phyloP scores from a whole-genome alignment of 208 protist species.

The Crithidia bombi region DNA sequence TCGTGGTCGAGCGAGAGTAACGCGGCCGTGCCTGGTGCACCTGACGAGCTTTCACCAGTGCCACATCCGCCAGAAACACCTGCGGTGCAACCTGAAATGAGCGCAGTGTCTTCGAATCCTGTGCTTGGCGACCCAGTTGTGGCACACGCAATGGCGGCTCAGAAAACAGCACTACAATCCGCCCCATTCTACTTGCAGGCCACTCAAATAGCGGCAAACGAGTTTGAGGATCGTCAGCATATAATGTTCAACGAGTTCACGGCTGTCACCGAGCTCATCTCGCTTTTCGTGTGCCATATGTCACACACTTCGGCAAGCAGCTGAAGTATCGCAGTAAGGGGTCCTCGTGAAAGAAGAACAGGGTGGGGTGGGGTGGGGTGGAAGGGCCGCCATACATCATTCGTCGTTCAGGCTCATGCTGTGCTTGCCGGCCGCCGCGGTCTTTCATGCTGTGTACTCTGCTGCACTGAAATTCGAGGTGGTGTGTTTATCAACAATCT shows the following conservation, averaged over 20 bases:
- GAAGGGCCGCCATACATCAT: too few relatives aligned
- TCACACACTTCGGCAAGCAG: constrained; percentile 7
- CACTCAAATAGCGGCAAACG: constrained; percentile 18
- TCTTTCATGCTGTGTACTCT: too few relatives aligned
- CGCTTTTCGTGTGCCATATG: constrained; percentile 29
- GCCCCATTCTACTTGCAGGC: constrained; percentile 23
- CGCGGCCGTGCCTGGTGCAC: background rate
- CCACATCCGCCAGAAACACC: background rate
- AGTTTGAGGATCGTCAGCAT: constrained; percentile 30
- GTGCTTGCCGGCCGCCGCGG: too few relatives aligned
- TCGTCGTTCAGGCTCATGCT: too few relatives aligned
- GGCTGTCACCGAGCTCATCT: constrained; percentile 27
- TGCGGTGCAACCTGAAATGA: background rate
- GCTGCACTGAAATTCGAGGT: too few relatives aligned
- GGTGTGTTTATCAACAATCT: too few relatives aligned
- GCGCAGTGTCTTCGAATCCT: background rate
- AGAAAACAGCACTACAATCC: background rate
- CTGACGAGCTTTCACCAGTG: background rate
- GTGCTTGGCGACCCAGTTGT: background rate
- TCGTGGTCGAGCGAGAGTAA: constrained; percentile 53
- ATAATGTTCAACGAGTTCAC: constrained; percentile 33
- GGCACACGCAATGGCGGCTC: background rate
- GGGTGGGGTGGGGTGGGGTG: too few relatives aligned
- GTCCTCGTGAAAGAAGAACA: too few relatives aligned
- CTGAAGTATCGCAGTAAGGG: constrained; percentile 1